phyloP scores from a whole-genome alignment of 495 filamentous ascomycete genomes.

The Terfezia boudieri region DNA sequence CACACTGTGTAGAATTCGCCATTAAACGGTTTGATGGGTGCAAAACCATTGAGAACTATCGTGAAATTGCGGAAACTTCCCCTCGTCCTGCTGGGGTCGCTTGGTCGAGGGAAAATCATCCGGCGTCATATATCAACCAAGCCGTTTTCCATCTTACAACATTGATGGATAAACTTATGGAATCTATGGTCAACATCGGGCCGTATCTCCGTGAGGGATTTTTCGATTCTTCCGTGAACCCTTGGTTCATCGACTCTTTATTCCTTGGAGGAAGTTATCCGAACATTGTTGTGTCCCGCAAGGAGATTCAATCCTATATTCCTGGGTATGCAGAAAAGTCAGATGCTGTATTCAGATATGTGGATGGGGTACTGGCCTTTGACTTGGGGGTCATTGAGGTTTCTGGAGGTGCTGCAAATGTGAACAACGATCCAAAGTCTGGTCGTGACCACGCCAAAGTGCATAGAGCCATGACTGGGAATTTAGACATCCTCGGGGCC shows the following conservation, averaged over 20 bases:
- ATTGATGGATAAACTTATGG: neutral
- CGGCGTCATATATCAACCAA: neutral
- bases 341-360: neutral
- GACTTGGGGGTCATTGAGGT: neutral
- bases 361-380: neutral
- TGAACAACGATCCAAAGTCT: neutral
- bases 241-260: neutral
- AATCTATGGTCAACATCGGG: neutral
- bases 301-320: neutral
- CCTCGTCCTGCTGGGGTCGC: neutral
- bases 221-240: neutral
- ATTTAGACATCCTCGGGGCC: neutral
- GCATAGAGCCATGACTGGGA: neutral
- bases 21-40: neutral
- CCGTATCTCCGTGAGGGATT: neutral
- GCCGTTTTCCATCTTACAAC: neutral
- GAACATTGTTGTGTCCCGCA: neutral
- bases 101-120: neutral
- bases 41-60: neutral
- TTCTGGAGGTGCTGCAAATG: neutral
- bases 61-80: neutral
- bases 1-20: neutral
- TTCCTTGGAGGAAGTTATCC: neutral
- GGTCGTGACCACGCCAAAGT: neutral
- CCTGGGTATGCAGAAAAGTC: neutral